Evolutionary conservation across 805 yeast genomes (phyloP), one percentile per base, ranked within the genome.

Genomic region (Saturnispora hagleri): DNA sequence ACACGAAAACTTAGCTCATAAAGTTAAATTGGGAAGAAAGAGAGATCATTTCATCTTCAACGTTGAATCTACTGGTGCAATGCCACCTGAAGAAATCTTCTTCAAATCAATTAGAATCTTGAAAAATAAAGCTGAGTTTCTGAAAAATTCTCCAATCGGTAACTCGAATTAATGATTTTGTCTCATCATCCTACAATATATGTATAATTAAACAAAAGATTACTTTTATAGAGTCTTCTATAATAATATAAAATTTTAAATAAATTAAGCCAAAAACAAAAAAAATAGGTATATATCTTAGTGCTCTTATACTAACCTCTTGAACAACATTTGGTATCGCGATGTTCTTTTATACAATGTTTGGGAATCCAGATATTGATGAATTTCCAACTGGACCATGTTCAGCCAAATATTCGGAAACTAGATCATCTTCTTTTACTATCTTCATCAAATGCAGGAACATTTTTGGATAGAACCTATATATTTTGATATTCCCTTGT

Each of bases 61-160:
- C 62, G 89, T 93, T 46, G 99, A 93, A 70, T 82, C 91, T 52
- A 84, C 96, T 2, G 98, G 99, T 40, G 96, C 97, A 42, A 90
- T 93, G 96, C 74, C 89, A 15, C 97, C 99, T 22, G 96, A 88
- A 62, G 98, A 91, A 71, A 89, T 93, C 51, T 93, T 93, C 70
- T 81, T 89, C 72, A 93, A 91, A 68, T 81, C 91, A 55, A 86
- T 93, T 48, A 79, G 91, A 66, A 82, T 89, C 51, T 75, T 93
- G 66, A 86, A 82, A 69, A 84, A 84, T 64, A 93, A 93, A 72
- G 90, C 87, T 35, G 87, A 82, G 57, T 84, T 83, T 64, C 73
- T 86, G 68, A 81, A 86, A 65, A 80, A 73, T 63, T 86, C 93
- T 68, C 91, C 93, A 47, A 84, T 86, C 54, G 79, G 82, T 43